These are phyloP conservation scores for Aspergillus sp. DNA, from an alignment of 2,329 filamentous ascomycete genomes.

Conservation along the genomic window DNA sequence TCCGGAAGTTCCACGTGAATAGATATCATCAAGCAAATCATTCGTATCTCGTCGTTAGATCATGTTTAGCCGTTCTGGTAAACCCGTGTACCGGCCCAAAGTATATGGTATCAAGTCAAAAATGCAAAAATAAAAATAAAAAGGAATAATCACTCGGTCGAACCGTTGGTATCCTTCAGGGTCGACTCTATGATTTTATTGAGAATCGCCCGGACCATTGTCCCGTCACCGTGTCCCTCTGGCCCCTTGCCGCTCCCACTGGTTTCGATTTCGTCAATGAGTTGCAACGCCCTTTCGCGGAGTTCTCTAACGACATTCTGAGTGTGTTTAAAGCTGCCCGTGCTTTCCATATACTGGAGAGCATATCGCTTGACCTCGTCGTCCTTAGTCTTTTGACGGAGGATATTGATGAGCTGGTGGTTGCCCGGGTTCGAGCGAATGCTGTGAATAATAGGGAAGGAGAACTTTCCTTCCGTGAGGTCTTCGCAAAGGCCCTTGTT, in stretches of 20 bases:
- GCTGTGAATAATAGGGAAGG: slow-evolving; percentile 90
- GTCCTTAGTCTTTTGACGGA: slow-evolving; percentile 84
- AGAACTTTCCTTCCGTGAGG: slow-evolving; percentile 95
- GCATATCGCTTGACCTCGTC: slow-evolving; percentile 90
- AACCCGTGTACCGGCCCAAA: background rate
- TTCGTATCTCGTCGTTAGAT: slow-evolving; percentile 3
- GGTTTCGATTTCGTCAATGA: slow-evolving; percentile 66
- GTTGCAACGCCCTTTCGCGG: slow-evolving; percentile 60
- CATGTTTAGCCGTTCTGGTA: background rate
- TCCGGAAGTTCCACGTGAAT: background rate
- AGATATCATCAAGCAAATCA: background rate
- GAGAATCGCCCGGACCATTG: slow-evolving; percentile 65
- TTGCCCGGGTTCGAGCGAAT: slow-evolving; percentile 65
- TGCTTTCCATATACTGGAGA: slow-evolving; percentile 84
- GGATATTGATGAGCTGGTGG: slow-evolving; percentile 80
- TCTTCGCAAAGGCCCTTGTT: slow-evolving; percentile 97
- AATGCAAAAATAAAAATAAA: background rate
- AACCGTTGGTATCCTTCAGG: slow-evolving; percentile 25
- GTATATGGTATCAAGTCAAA: background rate
- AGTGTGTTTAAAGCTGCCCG: slow-evolving; percentile 87
- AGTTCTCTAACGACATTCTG: slow-evolving; percentile 65
- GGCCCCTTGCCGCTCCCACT: slow-evolving; percentile 19
- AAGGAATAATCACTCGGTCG: background rate
- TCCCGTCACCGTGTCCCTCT: slow-evolving; percentile 55
- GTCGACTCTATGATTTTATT: slow-evolving; percentile 60